phyloP scores from a whole-genome alignment of 371 early-diverging fungal species.

The Dichotomocladium elegans region DNA sequence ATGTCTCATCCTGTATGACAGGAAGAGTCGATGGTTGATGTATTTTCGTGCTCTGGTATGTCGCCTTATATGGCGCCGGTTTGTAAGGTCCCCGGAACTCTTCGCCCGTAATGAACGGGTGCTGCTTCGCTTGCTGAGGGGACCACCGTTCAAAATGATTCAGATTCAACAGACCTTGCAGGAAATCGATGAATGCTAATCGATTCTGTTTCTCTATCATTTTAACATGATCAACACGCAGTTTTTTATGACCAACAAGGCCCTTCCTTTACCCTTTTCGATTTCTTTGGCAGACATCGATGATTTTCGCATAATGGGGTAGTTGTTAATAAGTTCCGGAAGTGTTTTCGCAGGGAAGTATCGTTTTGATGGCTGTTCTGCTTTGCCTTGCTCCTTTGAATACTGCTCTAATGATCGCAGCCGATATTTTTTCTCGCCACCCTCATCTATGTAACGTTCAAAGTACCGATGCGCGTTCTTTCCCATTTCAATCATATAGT shows the following conservation, averaged over 20 bases:
- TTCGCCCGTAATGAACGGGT: constrained; percentile 95
- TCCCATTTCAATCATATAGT: constrained; percentile 89
- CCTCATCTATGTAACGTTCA: constrained; percentile 45
- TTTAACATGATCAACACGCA: constrained; percentile 7
- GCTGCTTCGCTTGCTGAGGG: constrained; percentile 90
- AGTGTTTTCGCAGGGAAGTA: constrained; percentile 85
- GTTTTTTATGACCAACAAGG: too few species aligned
- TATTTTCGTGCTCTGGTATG: constrained; percentile 2
- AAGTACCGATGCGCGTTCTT: constrained; percentile 84
- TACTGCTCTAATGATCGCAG: constrained; percentile 85
- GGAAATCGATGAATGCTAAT: constrained; percentile 82
- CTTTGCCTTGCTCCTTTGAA: constrained; percentile 65
- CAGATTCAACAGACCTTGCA: constrained; percentile 80
- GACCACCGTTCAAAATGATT: constrained; percentile 95
- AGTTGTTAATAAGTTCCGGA: constrained; percentile 79
- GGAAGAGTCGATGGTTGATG: constrained; percentile 12
- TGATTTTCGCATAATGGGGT: constrained; percentile 76
- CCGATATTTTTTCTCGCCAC: constrained; percentile 56
- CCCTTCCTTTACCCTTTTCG: constrained; percentile 71
- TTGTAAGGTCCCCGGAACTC: constrained; percentile 49
- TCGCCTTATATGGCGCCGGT: constrained; percentile 31
- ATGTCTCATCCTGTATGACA: constrained; percentile 3
- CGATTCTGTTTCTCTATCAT: constrained; percentile 65
- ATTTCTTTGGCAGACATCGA: constrained; percentile 61
- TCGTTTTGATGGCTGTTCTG: constrained; percentile 87